Conservation (phyloP, 2,329 filamentous ascomycete species). For the Aspergillus sp. region DNA sequence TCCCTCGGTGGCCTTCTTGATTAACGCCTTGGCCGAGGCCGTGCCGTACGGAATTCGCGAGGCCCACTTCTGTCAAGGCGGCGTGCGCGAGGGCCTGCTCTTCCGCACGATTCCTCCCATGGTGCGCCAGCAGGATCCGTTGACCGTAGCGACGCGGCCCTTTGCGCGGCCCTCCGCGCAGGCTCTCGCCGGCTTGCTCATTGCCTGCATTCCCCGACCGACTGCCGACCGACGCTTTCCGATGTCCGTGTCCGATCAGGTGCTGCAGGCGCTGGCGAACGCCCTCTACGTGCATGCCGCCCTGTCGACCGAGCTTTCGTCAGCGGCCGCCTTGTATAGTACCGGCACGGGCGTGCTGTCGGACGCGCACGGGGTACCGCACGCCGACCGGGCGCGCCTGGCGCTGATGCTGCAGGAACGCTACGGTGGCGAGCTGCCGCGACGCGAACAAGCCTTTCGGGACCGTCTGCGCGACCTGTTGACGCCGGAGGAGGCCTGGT, state of each 20-base stretch:
- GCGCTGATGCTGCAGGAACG: slow-evolving; percentile 34
- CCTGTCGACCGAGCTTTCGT: slow-evolving; percentile 34
- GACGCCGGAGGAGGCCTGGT: slow-evolving; percentile 36
- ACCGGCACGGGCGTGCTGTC: slow-evolving; percentile 34
- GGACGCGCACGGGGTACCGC: slow-evolving; percentile 34
- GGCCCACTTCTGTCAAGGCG: slow-evolving; percentile 81
- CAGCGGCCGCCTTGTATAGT: slow-evolving; percentile 31
- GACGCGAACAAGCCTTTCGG: slow-evolving; percentile 30
- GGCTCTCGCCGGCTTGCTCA: slow-evolving; percentile 50
- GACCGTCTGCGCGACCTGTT: slow-evolving; percentile 28
- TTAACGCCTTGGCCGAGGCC: slow-evolving; percentile 67
- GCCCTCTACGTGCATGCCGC: slow-evolving; percentile 32
- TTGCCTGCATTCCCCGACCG: slow-evolving; percentile 45
- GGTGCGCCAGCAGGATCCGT: slow-evolving; percentile 64
- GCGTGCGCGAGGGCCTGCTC: slow-evolving; percentile 79
- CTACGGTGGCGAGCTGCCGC: slow-evolving; percentile 34
- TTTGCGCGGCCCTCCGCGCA: slow-evolving; percentile 50
- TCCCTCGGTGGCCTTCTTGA: slow-evolving; percentile 74
- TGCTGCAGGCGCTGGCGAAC: slow-evolving; percentile 33
- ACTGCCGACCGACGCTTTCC: slow-evolving; percentile 23
- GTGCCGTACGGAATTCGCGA: slow-evolving; percentile 65
- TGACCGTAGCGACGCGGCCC: slow-evolving; percentile 59
- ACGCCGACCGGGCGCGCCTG: slow-evolving; percentile 33
- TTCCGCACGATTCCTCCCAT: slow-evolving; percentile 61
- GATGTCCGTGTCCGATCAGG: slow-evolving; percentile 22